phyloP scores from a whole-genome alignment of 2,329 filamentous ascomycete genomes.

The Trichoderma brevicompactum region DNA sequence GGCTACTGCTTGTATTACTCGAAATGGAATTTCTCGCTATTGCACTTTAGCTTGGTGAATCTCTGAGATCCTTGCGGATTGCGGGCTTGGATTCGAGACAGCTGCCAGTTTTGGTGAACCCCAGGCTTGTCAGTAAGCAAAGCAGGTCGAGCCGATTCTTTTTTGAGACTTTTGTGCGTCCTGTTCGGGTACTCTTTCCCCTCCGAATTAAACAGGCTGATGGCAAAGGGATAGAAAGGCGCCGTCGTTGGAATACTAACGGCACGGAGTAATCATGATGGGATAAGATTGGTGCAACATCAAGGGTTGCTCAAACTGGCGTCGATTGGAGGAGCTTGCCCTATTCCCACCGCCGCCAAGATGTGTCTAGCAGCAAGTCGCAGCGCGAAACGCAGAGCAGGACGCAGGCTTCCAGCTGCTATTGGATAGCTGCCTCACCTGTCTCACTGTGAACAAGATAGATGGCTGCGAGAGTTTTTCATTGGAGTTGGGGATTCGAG shows the following conservation, averaged over 20 bases:
- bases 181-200: conserved; percentile 15
- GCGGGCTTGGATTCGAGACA: not conserved
- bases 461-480: no score
- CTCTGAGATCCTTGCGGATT: conserved; percentile 10
- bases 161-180: not conserved
- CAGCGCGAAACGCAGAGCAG: not conserved
- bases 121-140: conserved; percentile 1
- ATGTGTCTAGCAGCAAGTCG: not conserved
- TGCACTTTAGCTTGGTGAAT: not conserved
- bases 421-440: conserved; percentile 7
- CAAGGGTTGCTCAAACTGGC: not conserved
- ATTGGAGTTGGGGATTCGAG: not conserved
- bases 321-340: conserved; percentile 1
- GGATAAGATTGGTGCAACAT: conserved; percentile 10
- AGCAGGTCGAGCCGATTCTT: conserved; percentile 9
- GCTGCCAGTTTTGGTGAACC: conserved; percentile 9
- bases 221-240: not conserved
- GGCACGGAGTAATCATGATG: not conserved
- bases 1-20: not conserved
- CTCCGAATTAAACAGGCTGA: not conserved
- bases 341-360: conserved; percentile 8
- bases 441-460: not conserved
- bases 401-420: not conserved
- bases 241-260: not conserved
- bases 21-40: not conserved